Conservation (phyloP, 78 protist species). For the Guillardia theta region DNA sequence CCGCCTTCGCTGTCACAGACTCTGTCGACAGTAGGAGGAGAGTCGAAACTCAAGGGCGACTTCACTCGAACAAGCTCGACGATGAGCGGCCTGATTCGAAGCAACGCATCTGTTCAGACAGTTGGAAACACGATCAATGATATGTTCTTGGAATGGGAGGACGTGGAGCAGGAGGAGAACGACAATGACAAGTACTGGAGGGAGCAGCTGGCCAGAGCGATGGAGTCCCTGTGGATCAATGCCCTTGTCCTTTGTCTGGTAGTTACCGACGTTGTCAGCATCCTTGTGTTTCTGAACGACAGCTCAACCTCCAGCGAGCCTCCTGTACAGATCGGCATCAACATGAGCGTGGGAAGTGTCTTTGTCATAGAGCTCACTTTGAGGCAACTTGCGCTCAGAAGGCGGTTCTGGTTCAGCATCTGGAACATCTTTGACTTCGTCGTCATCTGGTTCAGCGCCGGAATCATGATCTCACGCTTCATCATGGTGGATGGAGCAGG, state of each 20-base stretch:
- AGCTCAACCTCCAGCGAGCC: no score
- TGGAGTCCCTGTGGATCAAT: not conserved
- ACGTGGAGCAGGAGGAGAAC: not conserved
- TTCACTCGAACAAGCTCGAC: no score
- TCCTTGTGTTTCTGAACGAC: not conserved
- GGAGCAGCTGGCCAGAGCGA: not conserved
- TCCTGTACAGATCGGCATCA: no score
- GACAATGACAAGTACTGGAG: not conserved
- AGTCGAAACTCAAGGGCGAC: no score
- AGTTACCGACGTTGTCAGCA: not conserved
- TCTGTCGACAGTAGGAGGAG: no score
- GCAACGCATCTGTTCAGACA: no score
- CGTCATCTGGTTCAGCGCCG: not conserved
- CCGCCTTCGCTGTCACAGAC: no score
- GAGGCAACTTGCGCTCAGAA: not conserved
- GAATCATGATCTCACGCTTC: no score
- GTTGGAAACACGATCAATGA: no score
- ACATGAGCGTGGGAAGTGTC: not conserved
- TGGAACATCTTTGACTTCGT: not conserved
- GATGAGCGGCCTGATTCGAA: no score
- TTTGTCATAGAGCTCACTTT: not conserved
- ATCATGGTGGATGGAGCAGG: no score
- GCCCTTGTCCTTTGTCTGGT: not conserved
- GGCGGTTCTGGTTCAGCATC: not conserved
- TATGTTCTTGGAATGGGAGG: no score